Evolutionary conservation across 306 rosid genomes (phyloP).

Genomic region (Cotoneaster glaucophyllus): DNA sequence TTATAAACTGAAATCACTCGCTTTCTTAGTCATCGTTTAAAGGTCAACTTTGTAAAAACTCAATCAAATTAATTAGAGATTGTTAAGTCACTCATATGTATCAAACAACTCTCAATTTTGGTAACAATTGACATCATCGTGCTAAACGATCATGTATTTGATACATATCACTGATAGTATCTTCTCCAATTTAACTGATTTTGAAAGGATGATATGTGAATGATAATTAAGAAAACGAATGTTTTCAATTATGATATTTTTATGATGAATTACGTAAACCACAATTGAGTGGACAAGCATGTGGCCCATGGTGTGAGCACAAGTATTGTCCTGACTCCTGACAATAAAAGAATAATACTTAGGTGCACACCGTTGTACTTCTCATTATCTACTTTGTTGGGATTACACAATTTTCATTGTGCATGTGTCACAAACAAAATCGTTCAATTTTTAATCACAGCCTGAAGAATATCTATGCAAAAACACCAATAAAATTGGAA

Average conservation of each 20-base stretch:
- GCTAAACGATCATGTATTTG: too few relatives aligned
- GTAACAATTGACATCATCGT: too few relatives aligned
- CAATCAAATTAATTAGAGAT: background rate
- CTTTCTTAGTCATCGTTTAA: too few relatives aligned
- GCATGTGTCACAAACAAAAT: background rate
- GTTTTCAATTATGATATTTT: too few relatives aligned
- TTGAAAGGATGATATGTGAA: too few relatives aligned
- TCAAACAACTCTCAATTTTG: too few relatives aligned
- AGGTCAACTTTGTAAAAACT: background rate
- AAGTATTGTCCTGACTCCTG: background rate
- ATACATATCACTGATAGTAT: accelerated
- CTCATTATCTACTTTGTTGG: background rate
- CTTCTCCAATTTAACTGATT: too few relatives aligned
- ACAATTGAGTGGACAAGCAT: too few relatives aligned
- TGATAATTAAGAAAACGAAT: too few relatives aligned
- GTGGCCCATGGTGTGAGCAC: background rate
- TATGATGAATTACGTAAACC: too few relatives aligned
- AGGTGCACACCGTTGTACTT: background rate
- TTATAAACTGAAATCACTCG: too few relatives aligned
- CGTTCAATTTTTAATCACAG: background rate
- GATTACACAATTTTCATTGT: too few relatives aligned
- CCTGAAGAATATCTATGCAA: background rate
- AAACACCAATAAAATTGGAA: background rate
- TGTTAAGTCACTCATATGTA: background rate
- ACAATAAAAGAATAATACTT: background rate